phyloP scores from a whole-genome alignment of 1,284 basidiomycete species.

The Ustilago shanxiensis region DNA sequence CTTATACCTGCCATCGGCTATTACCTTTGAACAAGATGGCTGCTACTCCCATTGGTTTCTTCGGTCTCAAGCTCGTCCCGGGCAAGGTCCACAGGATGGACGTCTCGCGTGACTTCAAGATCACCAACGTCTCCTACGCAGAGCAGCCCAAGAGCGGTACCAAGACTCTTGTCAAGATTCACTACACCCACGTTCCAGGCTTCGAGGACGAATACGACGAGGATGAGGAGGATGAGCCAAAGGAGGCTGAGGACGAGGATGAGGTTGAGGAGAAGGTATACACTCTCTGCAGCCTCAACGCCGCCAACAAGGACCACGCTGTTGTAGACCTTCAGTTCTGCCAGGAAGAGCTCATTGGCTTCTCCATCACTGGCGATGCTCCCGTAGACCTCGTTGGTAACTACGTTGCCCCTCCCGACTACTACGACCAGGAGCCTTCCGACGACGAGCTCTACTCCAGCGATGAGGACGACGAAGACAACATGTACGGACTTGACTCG shows the following conservation, averaged over 20 bases:
- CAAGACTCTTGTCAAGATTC: constrained; percentile 82
- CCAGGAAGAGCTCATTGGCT: constrained; percentile 76
- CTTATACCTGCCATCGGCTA: neutral
- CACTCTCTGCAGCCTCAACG: constrained; percentile 73
- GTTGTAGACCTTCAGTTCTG: constrained; percentile 76
- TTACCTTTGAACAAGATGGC: constrained; percentile 34
- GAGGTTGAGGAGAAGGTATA: constrained; percentile 71
- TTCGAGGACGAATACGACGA: constrained; percentile 73
- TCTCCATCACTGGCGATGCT: constrained; percentile 87
- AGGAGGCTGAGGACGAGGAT: constrained; percentile 70
- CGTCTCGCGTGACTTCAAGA: constrained; percentile 80
- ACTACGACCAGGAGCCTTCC: constrained; percentile 72
- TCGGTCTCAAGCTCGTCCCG: constrained; percentile 73
- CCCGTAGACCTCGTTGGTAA: constrained; percentile 88
- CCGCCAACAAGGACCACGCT: constrained; percentile 79
- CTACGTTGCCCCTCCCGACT: constrained; percentile 77
- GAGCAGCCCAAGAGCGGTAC: constrained; percentile 78
- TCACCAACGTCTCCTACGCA: constrained; percentile 81
- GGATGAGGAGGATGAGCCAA: constrained; percentile 69
- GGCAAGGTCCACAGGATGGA: constrained; percentile 77
- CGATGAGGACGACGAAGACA: constrained; percentile 74
- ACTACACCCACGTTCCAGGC: constrained; percentile 73
- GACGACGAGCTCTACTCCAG: constrained; percentile 53
- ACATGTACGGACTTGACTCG: constrained; percentile 68
- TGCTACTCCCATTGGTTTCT: constrained; percentile 64